phyloP scores from a whole-genome alignment of 2,329 filamentous ascomycete genomes.

The Fusarium aywerte region DNA sequence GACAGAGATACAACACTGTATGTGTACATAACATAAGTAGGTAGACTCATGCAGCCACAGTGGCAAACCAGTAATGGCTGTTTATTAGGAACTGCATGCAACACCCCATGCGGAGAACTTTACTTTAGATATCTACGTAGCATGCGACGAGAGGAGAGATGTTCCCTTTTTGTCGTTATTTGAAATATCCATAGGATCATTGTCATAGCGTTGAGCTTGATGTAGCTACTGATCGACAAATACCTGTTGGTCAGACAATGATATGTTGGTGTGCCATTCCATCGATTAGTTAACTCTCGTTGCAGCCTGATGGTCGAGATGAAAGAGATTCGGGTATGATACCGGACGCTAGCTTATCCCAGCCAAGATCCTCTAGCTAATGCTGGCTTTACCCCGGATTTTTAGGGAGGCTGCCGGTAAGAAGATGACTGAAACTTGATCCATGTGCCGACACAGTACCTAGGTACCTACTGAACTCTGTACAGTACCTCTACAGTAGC shows the following conservation, averaged over 20 bases:
- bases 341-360: not conserved
- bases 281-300: slow-evolving; percentile 7
- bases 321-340: not conserved
- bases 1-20: not conserved
- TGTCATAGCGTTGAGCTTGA: not conserved
- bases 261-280: not conserved
- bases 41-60: slow-evolving; percentile 14
- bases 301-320: slow-evolving; percentile 17
- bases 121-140: not conserved
- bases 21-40: not conserved
- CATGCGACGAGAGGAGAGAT: not conserved
- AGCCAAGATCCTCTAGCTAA: slow-evolving; percentile 4
- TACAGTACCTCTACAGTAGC: too few species aligned
- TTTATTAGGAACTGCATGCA: not conserved
- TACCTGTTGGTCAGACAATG: not conserved
- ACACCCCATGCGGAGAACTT: not conserved
- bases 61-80: slow-evolving; percentile 17
- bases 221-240: not conserved
- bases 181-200: not conserved
- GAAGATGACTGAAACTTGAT: not conserved
- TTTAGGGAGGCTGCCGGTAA: not conserved
- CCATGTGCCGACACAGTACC: not conserved
- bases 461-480: too few species aligned
- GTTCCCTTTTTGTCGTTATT: not conserved
- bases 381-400: slow-evolving; percentile 12